These are phyloP conservation scores for Biscogniauxia marginata DNA, from an alignment of 2,329 filamentous ascomycete species.

Conservation along the genomic window DNA sequence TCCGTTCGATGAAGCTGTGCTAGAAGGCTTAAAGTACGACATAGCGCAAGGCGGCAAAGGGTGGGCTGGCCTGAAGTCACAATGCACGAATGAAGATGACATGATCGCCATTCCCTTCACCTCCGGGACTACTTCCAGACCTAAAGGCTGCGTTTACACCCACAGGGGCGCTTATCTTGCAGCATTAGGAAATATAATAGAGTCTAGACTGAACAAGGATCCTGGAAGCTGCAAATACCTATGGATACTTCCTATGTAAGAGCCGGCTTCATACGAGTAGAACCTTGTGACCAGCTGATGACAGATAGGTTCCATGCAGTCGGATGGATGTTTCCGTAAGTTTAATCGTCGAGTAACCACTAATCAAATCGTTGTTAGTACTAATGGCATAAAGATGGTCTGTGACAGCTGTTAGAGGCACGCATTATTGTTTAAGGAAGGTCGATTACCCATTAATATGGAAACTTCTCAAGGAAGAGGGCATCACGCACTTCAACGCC, in stretches of 20 bases:
- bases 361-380: not conserved
- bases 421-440: slow-evolving; percentile 90
- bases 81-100: slow-evolving; percentile 73
- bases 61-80: slow-evolving; percentile 74
- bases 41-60: slow-evolving; percentile 61
- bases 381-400: slow-evolving; percentile 57
- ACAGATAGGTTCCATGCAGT: slow-evolving; percentile 59
- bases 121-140: slow-evolving; percentile 84
- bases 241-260: slow-evolving; percentile 91
- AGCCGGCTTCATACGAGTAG: slow-evolving; percentile 26
- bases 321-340: slow-evolving; percentile 76
- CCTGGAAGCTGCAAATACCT: slow-evolving; percentile 74
- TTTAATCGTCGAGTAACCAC: not conserved
- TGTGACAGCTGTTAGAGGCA: slow-evolving; percentile 89
- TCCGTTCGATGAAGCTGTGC: slow-evolving; percentile 78
- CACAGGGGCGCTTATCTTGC: slow-evolving; percentile 87
- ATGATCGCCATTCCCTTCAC: slow-evolving; percentile 90
- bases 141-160: slow-evolving; percentile 92
- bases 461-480: slow-evolving; percentile 80
- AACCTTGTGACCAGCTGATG: slow-evolving; percentile 1
- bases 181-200: slow-evolving; percentile 79
- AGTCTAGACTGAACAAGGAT: slow-evolving; percentile 76
- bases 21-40: slow-evolving; percentile 78
- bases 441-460: slow-evolving; percentile 94
- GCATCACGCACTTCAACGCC: slow-evolving; percentile 92